Evolutionary conservation across 2,329 filamentous ascomycete species (phyloP).

Genomic region (Trichoderma koningii): DNA sequence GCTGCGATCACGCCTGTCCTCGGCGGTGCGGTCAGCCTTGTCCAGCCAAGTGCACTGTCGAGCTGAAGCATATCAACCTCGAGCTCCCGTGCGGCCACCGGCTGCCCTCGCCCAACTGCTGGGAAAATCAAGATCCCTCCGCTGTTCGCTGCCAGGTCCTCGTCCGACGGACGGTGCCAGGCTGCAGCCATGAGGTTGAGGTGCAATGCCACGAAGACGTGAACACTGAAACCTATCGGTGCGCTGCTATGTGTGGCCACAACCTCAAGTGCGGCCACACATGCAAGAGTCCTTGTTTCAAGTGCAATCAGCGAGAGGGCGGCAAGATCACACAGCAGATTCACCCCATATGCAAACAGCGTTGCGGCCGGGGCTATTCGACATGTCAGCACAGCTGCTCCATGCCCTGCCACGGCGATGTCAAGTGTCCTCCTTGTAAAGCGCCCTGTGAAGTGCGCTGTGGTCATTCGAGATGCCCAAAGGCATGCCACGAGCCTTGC

Average conservation of each 20-base stretch:
- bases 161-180: slow-evolving; percentile 52
- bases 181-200: slow-evolving; percentile 56
- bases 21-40: slow-evolving; percentile 49
- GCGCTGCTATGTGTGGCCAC: slow-evolving; percentile 49
- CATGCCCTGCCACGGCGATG: slow-evolving; percentile 53
- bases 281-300: slow-evolving; percentile 53
- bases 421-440: slow-evolving; percentile 51
- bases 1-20: slow-evolving; percentile 50
- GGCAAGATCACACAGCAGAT: slow-evolving; percentile 37
- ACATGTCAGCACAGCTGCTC: slow-evolving; percentile 61
- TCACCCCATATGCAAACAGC: slow-evolving; percentile 52
- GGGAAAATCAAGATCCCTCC: slow-evolving; percentile 47
- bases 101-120: slow-evolving; percentile 40
- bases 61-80: slow-evolving; percentile 38
- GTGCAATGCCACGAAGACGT: slow-evolving; percentile 56
- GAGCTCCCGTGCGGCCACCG: slow-evolving; percentile 48
- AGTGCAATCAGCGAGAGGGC: slow-evolving; percentile 48
- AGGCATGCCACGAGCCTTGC: slow-evolving; percentile 61
- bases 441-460: slow-evolving; percentile 58
- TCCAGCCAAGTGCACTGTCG: slow-evolving; percentile 40
- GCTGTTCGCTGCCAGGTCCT: slow-evolving; percentile 50
- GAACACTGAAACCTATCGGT: slow-evolving; percentile 45
- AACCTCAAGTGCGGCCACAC: slow-evolving; percentile 59
- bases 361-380: slow-evolving; percentile 52
- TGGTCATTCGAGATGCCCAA: slow-evolving; percentile 57